Evolutionary conservation across 2,329 filamentous ascomycete species (phyloP), one percentile per base, ranked within the genome.

Genomic region (Epichloe uncinata): DNA sequence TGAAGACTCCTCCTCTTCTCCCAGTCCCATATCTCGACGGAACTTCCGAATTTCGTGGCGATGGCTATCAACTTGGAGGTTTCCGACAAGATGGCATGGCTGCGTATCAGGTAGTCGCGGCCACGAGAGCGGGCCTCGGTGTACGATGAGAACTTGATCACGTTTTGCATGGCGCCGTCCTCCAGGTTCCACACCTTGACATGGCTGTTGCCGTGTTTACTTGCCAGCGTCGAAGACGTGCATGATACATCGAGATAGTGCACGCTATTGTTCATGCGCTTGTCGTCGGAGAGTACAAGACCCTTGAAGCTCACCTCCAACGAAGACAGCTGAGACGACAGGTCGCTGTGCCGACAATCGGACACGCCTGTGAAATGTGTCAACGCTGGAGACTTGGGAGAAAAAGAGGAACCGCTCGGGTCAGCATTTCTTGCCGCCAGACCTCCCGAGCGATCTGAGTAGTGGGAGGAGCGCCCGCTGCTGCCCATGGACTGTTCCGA

Each of bases 121-220:
- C 64, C 68, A 0, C 68, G 64, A 2, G 61, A 56, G 44, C 64
- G 65, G 1, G 65, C 63, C 13, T 66, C 66, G 1, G 66, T 68
- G 52, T 69, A 69, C 9, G 65, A 66, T 1, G 63, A 62, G 35
- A 69, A 61, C 40, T 70, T 70, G 59, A 70, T 59, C 37, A 55
- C 54, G 48, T 54, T 61, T 52, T 88, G 78, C 0, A 87, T 81
- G 57, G 90, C 85, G 22, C 90, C 88, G 60, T 88, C 83, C 53
- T 87, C 82, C 13, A 84, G 73, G 8, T 87, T 87, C 84, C 89
- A 96, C 49, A 96, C 87, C 68, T 95, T 95, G 52, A 95, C 85
- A 1, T 87, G 87, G 52, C 85, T 84, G 63, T 96, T 64, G 30
- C 63, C 63, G 37, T 65, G 62, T 49, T 65, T 65, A 56, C 61